A percentile compares a stretch with the other conserved stretches of the same genome.
These are phyloP conservation scores for Chenopodium quinoa DNA, from an alignment of 148 eudicot species.

Conservation along the genomic window DNA sequence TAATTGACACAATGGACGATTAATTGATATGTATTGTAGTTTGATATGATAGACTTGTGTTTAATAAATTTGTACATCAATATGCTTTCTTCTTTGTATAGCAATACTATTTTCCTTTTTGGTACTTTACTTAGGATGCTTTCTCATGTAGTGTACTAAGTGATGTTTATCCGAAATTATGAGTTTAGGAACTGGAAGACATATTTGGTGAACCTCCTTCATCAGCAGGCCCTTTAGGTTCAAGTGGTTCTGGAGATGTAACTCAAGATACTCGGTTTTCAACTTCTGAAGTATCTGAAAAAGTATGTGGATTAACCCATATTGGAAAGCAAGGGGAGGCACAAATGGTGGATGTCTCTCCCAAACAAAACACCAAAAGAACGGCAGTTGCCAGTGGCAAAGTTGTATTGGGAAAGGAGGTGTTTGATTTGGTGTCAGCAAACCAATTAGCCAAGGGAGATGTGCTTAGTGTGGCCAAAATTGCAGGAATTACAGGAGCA, in stretches of 20 bases:
- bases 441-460: slow-evolving; percentile 85
- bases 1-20: not conserved
- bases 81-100: not conserved
- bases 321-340: slow-evolving; percentile 72
- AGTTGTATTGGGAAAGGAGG: slow-evolving; percentile 69
- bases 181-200: slow-evolving; percentile 73
- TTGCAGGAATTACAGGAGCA: slow-evolving; percentile 84
- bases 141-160: not conserved
- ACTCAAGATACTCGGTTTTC: slow-evolving; percentile 34
- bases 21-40: not conserved
- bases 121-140: not conserved
- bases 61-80: no score
- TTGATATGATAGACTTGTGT: not conserved
- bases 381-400: slow-evolving; percentile 84
- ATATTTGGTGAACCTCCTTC: slow-evolving; percentile 73
- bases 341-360: slow-evolving; percentile 90
- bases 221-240: slow-evolving; percentile 45
- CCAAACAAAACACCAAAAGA: slow-evolving; percentile 66
- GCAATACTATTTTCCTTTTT: not conserved
- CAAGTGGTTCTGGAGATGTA: slow-evolving; percentile 28
- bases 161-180: not conserved
- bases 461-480: slow-evolving; percentile 79
- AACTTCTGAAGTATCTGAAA: slow-evolving; percentile 28
- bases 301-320: slow-evolving; percentile 47
- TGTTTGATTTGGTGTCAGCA: slow-evolving; percentile 75